Conservation (phyloP, 192 early-diverging fungal species). For the Coemansia sp. region DNA sequence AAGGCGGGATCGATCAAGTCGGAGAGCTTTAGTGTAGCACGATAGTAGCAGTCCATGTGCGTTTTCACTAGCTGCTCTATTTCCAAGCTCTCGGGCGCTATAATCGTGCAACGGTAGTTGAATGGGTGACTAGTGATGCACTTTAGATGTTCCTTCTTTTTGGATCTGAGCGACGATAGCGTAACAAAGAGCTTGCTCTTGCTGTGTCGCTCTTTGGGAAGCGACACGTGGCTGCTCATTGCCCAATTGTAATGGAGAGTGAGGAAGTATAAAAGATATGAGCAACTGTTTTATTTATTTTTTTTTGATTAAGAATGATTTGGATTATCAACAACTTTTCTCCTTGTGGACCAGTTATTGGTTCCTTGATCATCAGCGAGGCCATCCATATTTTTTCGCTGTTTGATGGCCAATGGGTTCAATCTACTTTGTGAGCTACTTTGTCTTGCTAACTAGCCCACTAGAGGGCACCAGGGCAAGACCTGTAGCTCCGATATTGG, state of each 20-base stretch:
- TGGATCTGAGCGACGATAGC: conserved; percentile 31
- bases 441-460: too few species aligned
- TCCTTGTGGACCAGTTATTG: too few species aligned
- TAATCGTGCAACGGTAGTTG: conserved; percentile 37
- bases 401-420: too few species aligned
- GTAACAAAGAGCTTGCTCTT: conserved; percentile 51
- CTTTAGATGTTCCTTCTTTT: conserved; percentile 23
- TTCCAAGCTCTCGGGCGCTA: background rate
- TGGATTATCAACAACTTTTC: too few species aligned
- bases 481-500: too few species aligned
- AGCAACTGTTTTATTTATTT: too few species aligned
- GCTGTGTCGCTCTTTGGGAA: conserved; percentile 43
- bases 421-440: too few species aligned
- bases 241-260: background rate
- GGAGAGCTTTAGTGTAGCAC: conserved; percentile 18
- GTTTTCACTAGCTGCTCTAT: background rate
- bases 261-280: too few species aligned
- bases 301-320: too few species aligned
- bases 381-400: too few species aligned
- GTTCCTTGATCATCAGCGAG: too few species aligned
- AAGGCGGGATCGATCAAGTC: conserved; percentile 40
- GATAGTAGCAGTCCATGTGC: conserved; percentile 24
- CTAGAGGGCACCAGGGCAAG: too few species aligned
- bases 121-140: conserved; percentile 43
- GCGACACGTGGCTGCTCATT: conserved; percentile 52